phyloP scores from a whole-genome alignment of 2,329 filamentous ascomycete genomes.

The Nannizzia gypsea region DNA sequence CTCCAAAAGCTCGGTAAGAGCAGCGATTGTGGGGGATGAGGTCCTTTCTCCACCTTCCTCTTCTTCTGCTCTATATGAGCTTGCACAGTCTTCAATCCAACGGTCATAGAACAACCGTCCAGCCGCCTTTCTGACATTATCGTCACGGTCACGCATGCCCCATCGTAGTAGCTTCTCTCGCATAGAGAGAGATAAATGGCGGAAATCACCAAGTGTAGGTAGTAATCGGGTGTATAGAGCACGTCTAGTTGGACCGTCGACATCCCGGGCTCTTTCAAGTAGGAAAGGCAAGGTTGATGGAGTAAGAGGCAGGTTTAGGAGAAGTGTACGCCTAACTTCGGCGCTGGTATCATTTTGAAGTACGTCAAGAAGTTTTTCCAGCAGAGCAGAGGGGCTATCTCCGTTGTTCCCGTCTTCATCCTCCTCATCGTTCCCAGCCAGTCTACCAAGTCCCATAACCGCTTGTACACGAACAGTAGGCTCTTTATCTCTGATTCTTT shows the following conservation, averaged over 20 bases:
- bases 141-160: conserved; percentile 88
- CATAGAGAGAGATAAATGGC: conserved; percentile 85
- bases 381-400: conserved; percentile 49
- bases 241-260: conserved; percentile 70
- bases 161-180: conserved; percentile 89
- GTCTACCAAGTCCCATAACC: conserved; percentile 72
- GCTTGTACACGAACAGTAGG: conserved; percentile 84
- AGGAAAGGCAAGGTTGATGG: conserved; percentile 74
- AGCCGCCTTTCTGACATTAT: conserved; percentile 84
- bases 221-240: conserved; percentile 79
- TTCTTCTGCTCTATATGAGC: conserved; percentile 47
- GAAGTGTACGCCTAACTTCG: conserved; percentile 76
- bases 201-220: conserved; percentile 83
- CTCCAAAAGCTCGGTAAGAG: conserved; percentile 78
- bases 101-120: conserved; percentile 80
- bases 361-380: conserved; percentile 75
- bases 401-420: conserved; percentile 61
- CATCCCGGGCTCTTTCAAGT: conserved; percentile 79
- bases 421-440: conserved; percentile 60
- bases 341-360: conserved; percentile 90
- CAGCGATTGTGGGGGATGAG: conserved; percentile 61
- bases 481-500: conserved; percentile 86
- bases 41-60: conserved; percentile 31
- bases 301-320: conserved; percentile 81
- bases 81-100: conserved; percentile 96